Conservation (phyloP, 495 filamentous ascomycete genomes). For the Daldinia concentrica region DNA sequence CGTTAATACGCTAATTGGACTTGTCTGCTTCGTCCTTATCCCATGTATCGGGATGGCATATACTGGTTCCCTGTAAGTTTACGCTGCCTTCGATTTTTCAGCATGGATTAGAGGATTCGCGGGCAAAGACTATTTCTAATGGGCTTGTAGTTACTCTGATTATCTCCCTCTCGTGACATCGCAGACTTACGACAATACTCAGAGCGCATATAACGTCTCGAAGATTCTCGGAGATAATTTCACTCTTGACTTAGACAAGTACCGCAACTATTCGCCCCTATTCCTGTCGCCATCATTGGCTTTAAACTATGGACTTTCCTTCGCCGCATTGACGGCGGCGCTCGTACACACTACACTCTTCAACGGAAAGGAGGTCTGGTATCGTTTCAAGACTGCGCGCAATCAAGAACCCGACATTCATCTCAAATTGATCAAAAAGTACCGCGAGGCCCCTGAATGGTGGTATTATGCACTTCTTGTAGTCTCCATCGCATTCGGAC, state of each 20-base stretch:
- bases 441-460: constrained; percentile 67
- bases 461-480: constrained; percentile 66
- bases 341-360: constrained; percentile 65
- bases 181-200: constrained; percentile 67
- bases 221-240: constrained; percentile 62
- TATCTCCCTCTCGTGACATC: constrained; percentile 56
- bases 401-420: constrained; percentile 71
- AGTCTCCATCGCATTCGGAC: constrained; percentile 59
- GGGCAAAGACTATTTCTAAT: constrained; percentile 15
- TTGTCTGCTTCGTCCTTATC: constrained; percentile 64
- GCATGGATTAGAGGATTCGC: constrained; percentile 37
- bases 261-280: constrained; percentile 66
- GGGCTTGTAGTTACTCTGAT: constrained; percentile 36
- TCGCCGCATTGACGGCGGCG: constrained; percentile 65
- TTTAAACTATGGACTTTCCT: constrained; percentile 67
- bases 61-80: constrained; percentile 57
- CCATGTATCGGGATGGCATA: constrained; percentile 63
- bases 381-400: constrained; percentile 57
- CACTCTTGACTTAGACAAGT: constrained; percentile 63
- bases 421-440: constrained; percentile 67
- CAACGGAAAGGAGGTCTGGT: constrained; percentile 64
- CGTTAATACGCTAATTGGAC: constrained; percentile 67
- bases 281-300: constrained; percentile 70
- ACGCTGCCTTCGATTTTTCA: constrained; percentile 47
- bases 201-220: constrained; percentile 59